Evolutionary conservation across 768 basidiomycete genomes (phyloP).

Genomic region (Myochromella boudieri): DNA sequence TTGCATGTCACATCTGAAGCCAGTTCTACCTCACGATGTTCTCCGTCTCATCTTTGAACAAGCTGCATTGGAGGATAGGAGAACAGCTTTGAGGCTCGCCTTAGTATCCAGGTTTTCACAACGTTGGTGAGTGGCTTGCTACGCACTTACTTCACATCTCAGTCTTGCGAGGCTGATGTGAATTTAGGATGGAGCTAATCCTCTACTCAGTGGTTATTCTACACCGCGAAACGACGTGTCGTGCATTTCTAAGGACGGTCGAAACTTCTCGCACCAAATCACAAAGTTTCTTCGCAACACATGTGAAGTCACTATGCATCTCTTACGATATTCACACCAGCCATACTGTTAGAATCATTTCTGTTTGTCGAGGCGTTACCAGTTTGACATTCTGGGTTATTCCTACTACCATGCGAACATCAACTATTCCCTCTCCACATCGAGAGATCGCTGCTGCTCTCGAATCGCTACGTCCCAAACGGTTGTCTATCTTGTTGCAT

Average conservation of each 20-base stretch:
- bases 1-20: conserved; percentile 8
- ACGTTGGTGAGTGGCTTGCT: conserved; percentile 28
- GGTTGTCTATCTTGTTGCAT: conserved; percentile 31
- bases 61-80: conserved; percentile 28
- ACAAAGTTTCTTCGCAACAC: conserved; percentile 31
- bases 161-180: neutral
- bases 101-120: conserved; percentile 29
- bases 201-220: conserved; percentile 35
- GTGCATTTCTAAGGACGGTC: conserved; percentile 37
- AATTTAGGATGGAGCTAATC: conserved; percentile 32
- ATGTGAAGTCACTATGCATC: conserved; percentile 36
- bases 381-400: conserved; percentile 39
- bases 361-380: conserved; percentile 32
- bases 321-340: conserved; percentile 32
- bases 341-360: conserved; percentile 29
- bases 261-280: conserved; percentile 32
- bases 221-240: conserved; percentile 28
- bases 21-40: conserved; percentile 33
- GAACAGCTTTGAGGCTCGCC: conserved; percentile 30
- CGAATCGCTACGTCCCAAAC: conserved; percentile 27
- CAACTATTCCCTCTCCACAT: conserved; percentile 11
- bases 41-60: conserved; percentile 36
- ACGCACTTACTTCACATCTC: neutral
- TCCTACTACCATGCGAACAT: conserved; percentile 12
- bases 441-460: conserved; percentile 19